A percentile compares a stretch with the other conserved stretches of the same genome.
Evolutionary conservation across 1,284 basidiomycete genomes (phyloP).

Genomic region (Sanghuangporus baumii): DNA sequence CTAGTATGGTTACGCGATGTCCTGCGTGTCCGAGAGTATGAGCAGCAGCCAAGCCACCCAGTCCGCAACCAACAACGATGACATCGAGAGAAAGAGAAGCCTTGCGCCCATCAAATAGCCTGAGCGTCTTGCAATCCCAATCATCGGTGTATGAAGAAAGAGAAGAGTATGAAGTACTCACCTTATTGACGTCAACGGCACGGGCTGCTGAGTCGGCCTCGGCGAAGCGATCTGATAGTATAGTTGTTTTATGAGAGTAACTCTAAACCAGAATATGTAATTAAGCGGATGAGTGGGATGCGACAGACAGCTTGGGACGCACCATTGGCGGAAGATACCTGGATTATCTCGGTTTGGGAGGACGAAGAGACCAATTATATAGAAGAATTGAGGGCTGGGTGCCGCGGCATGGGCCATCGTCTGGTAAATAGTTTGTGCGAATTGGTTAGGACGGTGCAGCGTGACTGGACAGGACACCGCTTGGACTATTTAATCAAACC

Average conservation of each 20-base stretch:
- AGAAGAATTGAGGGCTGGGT: not conserved
- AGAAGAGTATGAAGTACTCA: not conserved
- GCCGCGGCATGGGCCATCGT: not conserved
- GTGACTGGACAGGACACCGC: no score
- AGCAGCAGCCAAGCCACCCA: conserved; percentile 43
- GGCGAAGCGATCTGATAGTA: conserved; percentile 8
- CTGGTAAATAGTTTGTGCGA: conserved; percentile 11
- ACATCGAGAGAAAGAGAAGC: conserved; percentile 34
- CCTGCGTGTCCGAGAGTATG: conserved; percentile 39
- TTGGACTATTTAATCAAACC: no score
- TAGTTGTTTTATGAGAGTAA: not conserved
- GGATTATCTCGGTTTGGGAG: not conserved
- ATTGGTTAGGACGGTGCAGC: not conserved
- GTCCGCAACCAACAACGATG: conserved; percentile 42
- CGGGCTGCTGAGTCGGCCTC: conserved; percentile 13
- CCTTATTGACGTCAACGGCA: conserved; percentile 4
- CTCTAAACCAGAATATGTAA: not conserved
- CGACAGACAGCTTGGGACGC: not conserved
- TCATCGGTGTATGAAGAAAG: not conserved
- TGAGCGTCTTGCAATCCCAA: conserved; percentile 3
- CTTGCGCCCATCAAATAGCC: conserved; percentile 20
- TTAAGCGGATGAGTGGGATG: not conserved
- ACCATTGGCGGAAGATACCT: not conserved
- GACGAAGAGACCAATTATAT: conserved; percentile 1
- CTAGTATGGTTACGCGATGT: conserved; percentile 40